These are phyloP conservation scores for Penicillium paneum DNA, from an alignment of 2,329 filamentous ascomycete species.

Conservation along the genomic window DNA sequence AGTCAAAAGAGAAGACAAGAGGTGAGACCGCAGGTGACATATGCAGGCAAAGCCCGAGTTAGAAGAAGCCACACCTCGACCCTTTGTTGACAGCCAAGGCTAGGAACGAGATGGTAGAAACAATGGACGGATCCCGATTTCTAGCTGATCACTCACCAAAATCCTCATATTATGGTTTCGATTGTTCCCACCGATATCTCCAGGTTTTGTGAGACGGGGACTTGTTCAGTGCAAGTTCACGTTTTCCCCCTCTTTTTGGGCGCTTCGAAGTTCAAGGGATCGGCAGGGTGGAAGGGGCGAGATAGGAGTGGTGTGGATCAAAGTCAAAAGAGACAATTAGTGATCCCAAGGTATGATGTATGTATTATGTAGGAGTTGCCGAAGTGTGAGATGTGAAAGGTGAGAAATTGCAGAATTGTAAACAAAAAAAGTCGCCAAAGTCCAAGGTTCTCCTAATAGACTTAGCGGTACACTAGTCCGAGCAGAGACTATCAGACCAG, in stretches of 20 bases:
- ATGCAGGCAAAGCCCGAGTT: constrained; percentile 18
- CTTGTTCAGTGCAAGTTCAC: constrained; percentile 6
- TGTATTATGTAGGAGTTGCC: background rate
- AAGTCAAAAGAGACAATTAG: constrained; percentile 4
- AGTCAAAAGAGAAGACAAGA: constrained; percentile 16
- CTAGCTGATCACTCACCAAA: constrained; percentile 15
- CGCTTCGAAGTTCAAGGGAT: constrained; percentile 16
- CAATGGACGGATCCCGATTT: constrained; percentile 10
- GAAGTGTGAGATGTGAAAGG: background rate
- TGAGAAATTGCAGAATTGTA: background rate
- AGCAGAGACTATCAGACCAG: constrained; percentile 5
- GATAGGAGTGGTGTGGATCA: constrained; percentile 8
- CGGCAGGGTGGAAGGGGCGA: constrained; percentile 16
- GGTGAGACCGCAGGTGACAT: constrained; percentile 21
- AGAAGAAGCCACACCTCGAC: constrained; percentile 13
- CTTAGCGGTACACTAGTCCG: constrained; percentile 13
- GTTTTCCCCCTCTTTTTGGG: constrained; percentile 19
- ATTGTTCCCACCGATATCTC: background rate
- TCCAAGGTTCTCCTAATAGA: constrained; percentile 3
- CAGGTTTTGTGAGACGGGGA: background rate
- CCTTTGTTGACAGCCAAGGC: constrained; percentile 16
- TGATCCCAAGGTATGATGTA: background rate
- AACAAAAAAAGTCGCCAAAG: background rate
- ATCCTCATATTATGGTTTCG: constrained; percentile 17
- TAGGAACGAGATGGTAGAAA: constrained; percentile 11